These are phyloP conservation scores for Wallacemonas sp. DNA, from an alignment of 208 protist species.

Conservation along the genomic window DNA sequence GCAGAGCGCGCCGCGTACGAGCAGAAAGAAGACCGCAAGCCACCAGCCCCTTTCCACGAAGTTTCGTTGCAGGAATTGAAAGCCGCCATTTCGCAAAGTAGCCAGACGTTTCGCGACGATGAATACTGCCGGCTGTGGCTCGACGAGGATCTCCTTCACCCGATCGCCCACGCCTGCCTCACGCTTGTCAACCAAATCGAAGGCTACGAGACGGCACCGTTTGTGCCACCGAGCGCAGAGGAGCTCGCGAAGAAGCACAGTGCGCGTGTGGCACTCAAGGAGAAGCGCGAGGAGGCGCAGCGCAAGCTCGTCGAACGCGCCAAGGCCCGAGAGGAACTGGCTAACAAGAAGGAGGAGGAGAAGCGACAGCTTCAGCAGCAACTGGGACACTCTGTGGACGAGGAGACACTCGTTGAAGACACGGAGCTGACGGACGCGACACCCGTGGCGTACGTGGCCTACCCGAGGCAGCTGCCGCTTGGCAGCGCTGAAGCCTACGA, in stretches of 20 bases:
- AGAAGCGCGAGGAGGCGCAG: slow-evolving; percentile 69
- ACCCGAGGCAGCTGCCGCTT: slow-evolving; percentile 33
- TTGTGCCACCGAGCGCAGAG: slow-evolving; percentile 44
- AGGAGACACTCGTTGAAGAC: slow-evolving; percentile 45
- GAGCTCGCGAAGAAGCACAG: slow-evolving; percentile 53
- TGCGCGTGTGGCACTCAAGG: slow-evolving; percentile 42
- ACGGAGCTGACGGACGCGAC: slow-evolving; percentile 38
- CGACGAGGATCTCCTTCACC: slow-evolving; percentile 86
- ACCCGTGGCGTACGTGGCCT: slow-evolving; percentile 50
- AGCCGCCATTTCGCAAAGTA: slow-evolving; percentile 27
- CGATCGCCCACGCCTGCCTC: slow-evolving; percentile 78
- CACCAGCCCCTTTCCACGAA: slow-evolving; percentile 64
- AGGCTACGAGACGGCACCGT: slow-evolving; percentile 68
- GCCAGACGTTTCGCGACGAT: slow-evolving; percentile 66
- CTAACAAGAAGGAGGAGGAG: slow-evolving; percentile 60
- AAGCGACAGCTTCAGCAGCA: slow-evolving; percentile 45
- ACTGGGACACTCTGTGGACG: slow-evolving; percentile 26
- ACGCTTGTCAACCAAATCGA: slow-evolving; percentile 79
- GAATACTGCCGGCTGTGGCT: slow-evolving; percentile 77
- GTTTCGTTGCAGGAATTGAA: slow-evolving; percentile 41
- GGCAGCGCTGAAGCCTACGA: slow-evolving; percentile 49
- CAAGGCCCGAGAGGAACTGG: slow-evolving; percentile 46
- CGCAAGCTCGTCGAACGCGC: slow-evolving; percentile 37
- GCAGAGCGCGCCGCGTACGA: slow-evolving; percentile 46
- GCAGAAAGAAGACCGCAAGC: slow-evolving; percentile 39